Conservation (phyloP, 805 yeast species). For the Kluyveromyces lactis region DNA sequence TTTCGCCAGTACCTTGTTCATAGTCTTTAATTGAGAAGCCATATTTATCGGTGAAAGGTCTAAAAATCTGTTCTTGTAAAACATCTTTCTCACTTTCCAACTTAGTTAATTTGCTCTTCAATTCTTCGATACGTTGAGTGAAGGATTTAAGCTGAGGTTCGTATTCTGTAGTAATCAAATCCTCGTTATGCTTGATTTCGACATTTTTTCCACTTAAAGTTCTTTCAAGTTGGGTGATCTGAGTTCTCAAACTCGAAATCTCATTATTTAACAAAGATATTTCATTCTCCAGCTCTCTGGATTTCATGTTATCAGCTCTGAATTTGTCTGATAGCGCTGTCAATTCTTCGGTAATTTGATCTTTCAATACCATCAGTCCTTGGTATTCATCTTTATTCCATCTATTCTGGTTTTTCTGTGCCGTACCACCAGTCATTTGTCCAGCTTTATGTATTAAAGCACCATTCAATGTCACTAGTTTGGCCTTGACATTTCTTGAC, state of each 20-base stretch:
- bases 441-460: conserved; percentile 79
- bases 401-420: conserved; percentile 37
- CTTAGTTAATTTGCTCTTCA: conserved; percentile 19
- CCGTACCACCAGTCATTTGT: conserved; percentile 84
- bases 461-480: conserved; percentile 77
- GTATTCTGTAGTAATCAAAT: conserved; percentile 23
- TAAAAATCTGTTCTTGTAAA: conserved; percentile 40
- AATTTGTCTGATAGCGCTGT: conserved; percentile 32
- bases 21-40: conserved; percentile 59
- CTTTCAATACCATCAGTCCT: conserved; percentile 41
- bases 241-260: conserved; percentile 37
- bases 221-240: conserved; percentile 37
- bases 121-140: conserved; percentile 16
- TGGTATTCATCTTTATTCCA: conserved; percentile 72
- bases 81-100: conserved; percentile 24
- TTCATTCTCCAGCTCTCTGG: conserved; percentile 50
- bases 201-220: conserved; percentile 35
- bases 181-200: conserved; percentile 45
- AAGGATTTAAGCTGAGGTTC: conserved; percentile 19
- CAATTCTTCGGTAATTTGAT: conserved; percentile 39
- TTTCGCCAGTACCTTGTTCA: conserved; percentile 58
- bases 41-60: conserved; percentile 45
- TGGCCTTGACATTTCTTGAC: conserved; percentile 48
- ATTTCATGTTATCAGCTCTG: conserved; percentile 47
- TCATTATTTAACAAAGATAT: conserved; percentile 41